Evolutionary conservation across 768 basidiomycete genomes (phyloP), one percentile per base, ranked within the genome.

Genomic region (Tylopilus subfusipes): DNA sequence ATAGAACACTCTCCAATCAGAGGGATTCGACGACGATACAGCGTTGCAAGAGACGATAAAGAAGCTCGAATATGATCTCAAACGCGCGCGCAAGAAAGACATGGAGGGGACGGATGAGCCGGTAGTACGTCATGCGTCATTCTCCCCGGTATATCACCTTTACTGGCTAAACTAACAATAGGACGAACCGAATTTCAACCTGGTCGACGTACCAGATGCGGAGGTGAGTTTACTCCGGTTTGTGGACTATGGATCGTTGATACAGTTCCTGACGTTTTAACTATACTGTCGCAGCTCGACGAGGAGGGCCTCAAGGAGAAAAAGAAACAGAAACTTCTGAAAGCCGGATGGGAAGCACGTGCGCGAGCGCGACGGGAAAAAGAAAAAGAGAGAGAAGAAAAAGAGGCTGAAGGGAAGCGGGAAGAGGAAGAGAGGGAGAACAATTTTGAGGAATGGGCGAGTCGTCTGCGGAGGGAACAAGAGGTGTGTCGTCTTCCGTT

Each of bases 271-370:
- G 33, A 25, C 12, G 9, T 18, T 24, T 22, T 27, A 22, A 18
- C 27, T 9, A 18, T 34, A 3, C 29, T n/a, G 13, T 22, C 22
- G 18, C 54, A 92, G 88, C 78, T 93, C 9, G 90, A 92, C 62
- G 95, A 98, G 65, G 94, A 96, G 38, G 80, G 85, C 24, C 68
- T 98, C 33, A 98, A 91, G 68, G 97, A 99, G 71, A 99, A 98
- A 75, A 86, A 85, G 64, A 90, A 88, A 64, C 97, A 99, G 68
- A 88, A 85, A 60, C 78, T 98, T 30, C 75, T 95, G 75, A 98
- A 97, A 69, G 93, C 94, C 0, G 92, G 91, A 1, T 94, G 87
- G 68, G 96, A 98, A 54, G 93, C 95, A 0, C 86, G 97, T 21
- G 82, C 84, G 31, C 85, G 92, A 2, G 83, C 84, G 0, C 82